phyloP scores from a whole-genome alignment of 2,329 filamentous ascomycete species.

The Fusarium coffeatum region DNA sequence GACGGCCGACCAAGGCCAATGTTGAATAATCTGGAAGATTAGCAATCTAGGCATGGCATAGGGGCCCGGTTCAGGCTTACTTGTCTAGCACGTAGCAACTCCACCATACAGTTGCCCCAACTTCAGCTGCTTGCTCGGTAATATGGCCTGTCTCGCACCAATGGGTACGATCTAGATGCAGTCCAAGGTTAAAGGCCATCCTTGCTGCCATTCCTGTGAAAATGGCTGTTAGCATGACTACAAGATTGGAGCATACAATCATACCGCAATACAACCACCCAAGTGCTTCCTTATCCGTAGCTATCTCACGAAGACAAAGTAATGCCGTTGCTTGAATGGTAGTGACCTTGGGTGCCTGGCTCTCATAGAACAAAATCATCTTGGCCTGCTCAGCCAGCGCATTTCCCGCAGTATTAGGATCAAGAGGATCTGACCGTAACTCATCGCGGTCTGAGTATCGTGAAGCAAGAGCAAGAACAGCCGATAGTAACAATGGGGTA shows the following conservation, averaged over 20 bases:
- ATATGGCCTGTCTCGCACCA: neutral
- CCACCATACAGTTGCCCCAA: neutral
- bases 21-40: neutral
- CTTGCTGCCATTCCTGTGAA: neutral
- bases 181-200: slow-evolving; percentile 1
- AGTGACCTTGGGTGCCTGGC: neutral
- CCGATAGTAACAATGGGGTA: neutral
- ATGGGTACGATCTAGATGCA: neutral
- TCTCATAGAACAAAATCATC: neutral
- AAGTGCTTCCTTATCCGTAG: neutral
- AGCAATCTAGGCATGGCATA: neutral
- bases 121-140: neutral
- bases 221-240: neutral
- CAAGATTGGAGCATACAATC: rapidly evolving
- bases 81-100: neutral
- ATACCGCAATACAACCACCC: slow-evolving; percentile 7
- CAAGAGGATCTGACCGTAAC: neutral
- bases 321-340: neutral
- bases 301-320: neutral
- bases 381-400: neutral
- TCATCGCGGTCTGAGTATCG: slow-evolving; percentile 2
- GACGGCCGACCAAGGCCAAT: neutral
- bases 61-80: neutral
- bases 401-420: neutral
- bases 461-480: neutral